These are phyloP conservation scores for Sedum album DNA, from an alignment of 164 flowering plant genomes.

Conservation along the genomic window DNA sequence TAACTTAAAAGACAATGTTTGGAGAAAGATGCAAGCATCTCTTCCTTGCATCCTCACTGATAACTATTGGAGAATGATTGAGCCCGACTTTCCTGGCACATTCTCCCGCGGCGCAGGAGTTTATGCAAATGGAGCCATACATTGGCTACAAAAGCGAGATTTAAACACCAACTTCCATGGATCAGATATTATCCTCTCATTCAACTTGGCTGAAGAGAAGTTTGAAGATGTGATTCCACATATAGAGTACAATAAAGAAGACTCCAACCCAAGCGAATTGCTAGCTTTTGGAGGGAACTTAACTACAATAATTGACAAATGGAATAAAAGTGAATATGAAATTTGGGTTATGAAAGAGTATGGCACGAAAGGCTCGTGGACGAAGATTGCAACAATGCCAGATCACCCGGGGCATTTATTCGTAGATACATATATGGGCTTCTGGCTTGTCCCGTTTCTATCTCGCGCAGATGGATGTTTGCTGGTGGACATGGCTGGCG, in stretches of 20 bases:
- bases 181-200: too few relatives aligned
- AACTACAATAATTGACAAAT: not conserved
- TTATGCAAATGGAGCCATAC: not conserved
- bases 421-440: not conserved
- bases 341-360: too few relatives aligned
- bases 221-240: too few relatives aligned
- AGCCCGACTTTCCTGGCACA: not conserved
- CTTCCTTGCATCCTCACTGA: constrained; percentile 1
- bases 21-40: not conserved
- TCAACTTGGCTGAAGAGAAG: too few relatives aligned
- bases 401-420: not conserved
- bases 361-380: too few relatives aligned
- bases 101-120: not conserved
- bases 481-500: not conserved
- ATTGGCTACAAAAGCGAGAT: constrained; percentile 1
- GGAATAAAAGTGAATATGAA: not conserved
- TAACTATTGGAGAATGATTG: not conserved
- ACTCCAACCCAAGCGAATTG: too few relatives aligned
- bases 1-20: not conserved
- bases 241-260: too few relatives aligned
- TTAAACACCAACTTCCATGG: too few relatives aligned
- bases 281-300: too few relatives aligned
- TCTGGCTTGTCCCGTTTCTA: too few relatives aligned
- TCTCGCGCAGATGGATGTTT: not conserved
- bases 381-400: too few relatives aligned